These are phyloP conservation scores for Litchi chinensis DNA, from an alignment of 345 rosid genomes.

Conservation along the genomic window DNA sequence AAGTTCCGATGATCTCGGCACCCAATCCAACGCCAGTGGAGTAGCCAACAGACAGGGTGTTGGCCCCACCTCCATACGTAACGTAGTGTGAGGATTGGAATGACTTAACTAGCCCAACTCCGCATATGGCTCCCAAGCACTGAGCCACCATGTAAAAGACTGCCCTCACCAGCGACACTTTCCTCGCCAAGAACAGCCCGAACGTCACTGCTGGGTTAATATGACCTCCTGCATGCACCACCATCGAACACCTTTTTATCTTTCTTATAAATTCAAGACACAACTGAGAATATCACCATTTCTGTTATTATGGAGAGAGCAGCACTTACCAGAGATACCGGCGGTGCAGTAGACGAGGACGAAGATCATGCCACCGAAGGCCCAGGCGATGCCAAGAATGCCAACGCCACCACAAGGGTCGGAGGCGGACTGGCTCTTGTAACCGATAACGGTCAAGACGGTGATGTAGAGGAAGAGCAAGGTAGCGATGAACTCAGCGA, in stretches of 20 bases:
- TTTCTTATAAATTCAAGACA: too few species aligned
- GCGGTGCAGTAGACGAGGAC: conserved; percentile 86
- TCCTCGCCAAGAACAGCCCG: conserved; percentile 71
- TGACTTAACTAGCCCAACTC: conserved; percentile 76
- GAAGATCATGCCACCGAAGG: conserved; percentile 89
- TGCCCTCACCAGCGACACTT: conserved; percentile 72
- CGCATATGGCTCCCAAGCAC: conserved; percentile 76
- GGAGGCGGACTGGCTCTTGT: conserved; percentile 52
- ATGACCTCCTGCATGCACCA: conserved; percentile 58
- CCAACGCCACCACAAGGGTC: conserved; percentile 72
- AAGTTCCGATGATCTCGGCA: conserved; percentile 89
- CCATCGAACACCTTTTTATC: too few species aligned
- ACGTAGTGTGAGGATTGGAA: conserved; percentile 59
- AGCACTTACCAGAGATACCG: conserved; percentile 66
- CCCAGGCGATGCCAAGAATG: conserved; percentile 85
- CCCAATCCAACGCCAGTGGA: conserved; percentile 60
- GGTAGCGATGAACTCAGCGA: conserved; percentile 85
- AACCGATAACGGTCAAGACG: conserved; percentile 76
- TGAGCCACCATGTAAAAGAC: conserved; percentile 74
- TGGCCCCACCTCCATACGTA: conserved; percentile 70
- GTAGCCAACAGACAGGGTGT: conserved; percentile 54
- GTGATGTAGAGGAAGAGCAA: conserved; percentile 74
- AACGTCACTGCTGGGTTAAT: conserved; percentile 92
- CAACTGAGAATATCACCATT: too few species aligned
- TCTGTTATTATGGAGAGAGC: not conserved